These are phyloP conservation scores for Fusarium bactridioides DNA, from an alignment of 2,329 filamentous ascomycete species.

Conservation along the genomic window DNA sequence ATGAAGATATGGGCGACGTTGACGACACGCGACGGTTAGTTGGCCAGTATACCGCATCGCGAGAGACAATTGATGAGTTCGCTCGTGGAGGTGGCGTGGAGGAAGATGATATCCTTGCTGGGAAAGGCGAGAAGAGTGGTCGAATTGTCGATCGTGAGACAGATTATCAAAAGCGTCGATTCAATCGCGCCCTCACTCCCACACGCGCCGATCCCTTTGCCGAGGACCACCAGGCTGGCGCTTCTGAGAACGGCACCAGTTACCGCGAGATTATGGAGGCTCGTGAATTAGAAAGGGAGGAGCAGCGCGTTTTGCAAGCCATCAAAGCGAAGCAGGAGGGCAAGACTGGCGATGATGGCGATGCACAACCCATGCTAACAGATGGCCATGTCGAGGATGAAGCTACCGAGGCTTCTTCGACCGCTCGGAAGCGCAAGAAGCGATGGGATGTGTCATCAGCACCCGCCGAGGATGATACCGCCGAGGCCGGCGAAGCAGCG, in stretches of 20 bases:
- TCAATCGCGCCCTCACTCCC: constrained; percentile 86
- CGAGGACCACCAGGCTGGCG: constrained; percentile 73
- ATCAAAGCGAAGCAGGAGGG: constrained; percentile 78
- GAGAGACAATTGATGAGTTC: constrained; percentile 93
- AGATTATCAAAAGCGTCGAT: constrained; percentile 95
- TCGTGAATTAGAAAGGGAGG: constrained; percentile 91
- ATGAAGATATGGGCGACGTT: constrained; percentile 78
- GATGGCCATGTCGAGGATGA: constrained; percentile 73
- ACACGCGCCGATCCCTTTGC: constrained; percentile 88
- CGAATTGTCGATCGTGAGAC: constrained; percentile 93
- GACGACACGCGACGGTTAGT: constrained; percentile 81
- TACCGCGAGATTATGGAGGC: constrained; percentile 92
- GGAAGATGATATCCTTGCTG: constrained; percentile 88
- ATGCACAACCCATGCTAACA: constrained; percentile 79
- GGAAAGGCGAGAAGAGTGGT: constrained; percentile 83
- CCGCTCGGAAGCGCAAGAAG: constrained; percentile 86
- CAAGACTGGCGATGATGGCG: constrained; percentile 64
- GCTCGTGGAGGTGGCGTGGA: constrained; percentile 84
- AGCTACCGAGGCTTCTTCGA: constrained; percentile 68
- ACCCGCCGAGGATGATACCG: constrained; percentile 59
- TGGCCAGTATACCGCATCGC: constrained; percentile 94
- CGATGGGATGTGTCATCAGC: constrained; percentile 86
- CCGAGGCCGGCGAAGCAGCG: constrained; percentile 59
- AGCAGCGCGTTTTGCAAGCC: constrained; percentile 81
- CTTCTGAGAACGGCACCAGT: constrained; percentile 75